Base-by-base conservation (phyloP, 169 alveolate species). In the Sarcocystis neurona region DNA sequence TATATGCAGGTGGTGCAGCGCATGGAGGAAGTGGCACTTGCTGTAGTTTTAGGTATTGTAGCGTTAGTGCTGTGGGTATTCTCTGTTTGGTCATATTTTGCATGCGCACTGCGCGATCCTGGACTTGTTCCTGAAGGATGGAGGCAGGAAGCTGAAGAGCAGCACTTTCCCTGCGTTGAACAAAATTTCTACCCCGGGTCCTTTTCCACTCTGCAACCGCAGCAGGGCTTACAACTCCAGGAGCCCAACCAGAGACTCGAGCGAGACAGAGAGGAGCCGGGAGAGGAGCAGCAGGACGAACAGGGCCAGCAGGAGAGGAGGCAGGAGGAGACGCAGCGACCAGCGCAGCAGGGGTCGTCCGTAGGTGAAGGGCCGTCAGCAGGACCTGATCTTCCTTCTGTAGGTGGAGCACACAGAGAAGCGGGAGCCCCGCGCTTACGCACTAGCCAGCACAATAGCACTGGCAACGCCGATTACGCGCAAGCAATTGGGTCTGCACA, bases 81-180 rank as follows among this genome's bases (percentile, higher is more conserved):
- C 82, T 47, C 82, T 32, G 39, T 72, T 27, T 72, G 82, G 82
- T 72, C 43, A 12, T 72, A 23, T 56, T 72, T 23, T 32, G 82
- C 82, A 4, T 72, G 82, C 56, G 82, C 82, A 0, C 34, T 32
- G 82, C 15, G 56, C 15, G 82, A 72, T 32, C 82, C 82, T 37
- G 82, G 82, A 1, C 56, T 39, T 23, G 56, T 72, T 2, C 39
- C 43, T 18, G 58, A 72, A 1, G 82, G 58, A 2, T 72, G 82
- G 82, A 48, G 56, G 34, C 48, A 12, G 1, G 82, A 72, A 15
- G 82, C 53, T 5, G 46, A 30, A 2, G 82, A 6, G 27, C 34
- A 43, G 53, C 34, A 39, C 18, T 39, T 72, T 27, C 82, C 82
- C 53, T 72, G 2, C 82, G 23, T 72, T 2, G 46, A 72, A 10